Conservation (phyloP, 768 basidiomycete genomes). For the Sporobolomyces phaffii region DNA sequence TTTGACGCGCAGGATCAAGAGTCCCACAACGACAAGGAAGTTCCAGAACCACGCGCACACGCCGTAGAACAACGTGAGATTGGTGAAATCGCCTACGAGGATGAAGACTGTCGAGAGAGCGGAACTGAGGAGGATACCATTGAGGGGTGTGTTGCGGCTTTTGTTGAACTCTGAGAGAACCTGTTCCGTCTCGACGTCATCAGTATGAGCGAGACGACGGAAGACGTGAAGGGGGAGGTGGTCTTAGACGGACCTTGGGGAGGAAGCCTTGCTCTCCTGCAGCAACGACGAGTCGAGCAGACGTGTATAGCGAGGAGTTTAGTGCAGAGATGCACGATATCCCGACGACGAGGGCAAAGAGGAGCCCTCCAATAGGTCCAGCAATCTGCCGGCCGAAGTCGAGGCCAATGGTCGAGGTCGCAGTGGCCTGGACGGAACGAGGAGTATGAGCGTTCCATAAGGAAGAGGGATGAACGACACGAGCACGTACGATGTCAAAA, state of each 20-base stretch:
- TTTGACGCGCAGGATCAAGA: conserved; percentile 78
- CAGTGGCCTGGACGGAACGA: conserved; percentile 7
- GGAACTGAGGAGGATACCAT: conserved; percentile 76
- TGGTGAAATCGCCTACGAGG: conserved; percentile 35
- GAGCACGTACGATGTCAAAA: conserved; percentile 43
- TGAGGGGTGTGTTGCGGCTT: conserved; percentile 73
- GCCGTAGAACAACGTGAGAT: conserved; percentile 61
- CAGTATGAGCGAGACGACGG: not conserved
- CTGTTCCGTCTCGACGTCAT: not conserved
- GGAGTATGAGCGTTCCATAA: not conserved
- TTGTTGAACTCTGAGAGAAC: conserved; percentile 72
- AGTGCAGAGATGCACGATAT: conserved; percentile 92
- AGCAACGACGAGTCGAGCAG: conserved; percentile 68
- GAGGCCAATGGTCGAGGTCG: conserved; percentile 28
- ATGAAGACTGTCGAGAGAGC: conserved; percentile 52
- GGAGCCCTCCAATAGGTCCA: conserved; percentile 73
- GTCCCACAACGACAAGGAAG: conserved; percentile 61
- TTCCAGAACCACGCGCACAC: conserved; percentile 54
- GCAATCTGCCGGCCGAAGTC: conserved; percentile 86
- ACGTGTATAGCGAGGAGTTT: conserved; percentile 50
- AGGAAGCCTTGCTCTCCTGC: conserved; percentile 83
- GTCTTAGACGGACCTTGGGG: conserved; percentile 51
- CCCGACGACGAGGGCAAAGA: conserved; percentile 87
- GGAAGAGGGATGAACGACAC: not conserved
- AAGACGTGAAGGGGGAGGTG: not conserved